These are phyloP conservation scores for Olyra latifolia DNA, from an alignment of 176 grass and related monocot genomes.

Conservation along the genomic window DNA sequence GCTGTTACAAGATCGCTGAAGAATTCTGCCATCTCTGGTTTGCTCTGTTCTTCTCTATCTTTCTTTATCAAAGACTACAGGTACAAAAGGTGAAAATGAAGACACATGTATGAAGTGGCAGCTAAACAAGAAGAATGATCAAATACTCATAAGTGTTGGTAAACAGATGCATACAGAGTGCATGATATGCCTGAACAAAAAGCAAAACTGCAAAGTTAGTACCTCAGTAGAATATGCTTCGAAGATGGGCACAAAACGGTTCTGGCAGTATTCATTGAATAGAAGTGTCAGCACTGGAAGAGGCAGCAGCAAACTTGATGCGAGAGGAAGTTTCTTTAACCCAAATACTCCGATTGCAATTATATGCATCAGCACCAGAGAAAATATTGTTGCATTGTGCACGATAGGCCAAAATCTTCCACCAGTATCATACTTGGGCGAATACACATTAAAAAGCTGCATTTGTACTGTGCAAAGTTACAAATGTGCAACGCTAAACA, in stretches of 20 bases:
- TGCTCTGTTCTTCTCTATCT: slow-evolving; percentile 71
- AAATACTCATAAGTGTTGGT: background rate
- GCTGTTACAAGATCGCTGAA: slow-evolving; percentile 61
- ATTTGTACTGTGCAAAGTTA: slow-evolving; percentile 35
- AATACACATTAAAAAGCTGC: slow-evolving; percentile 88
- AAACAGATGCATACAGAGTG: background rate
- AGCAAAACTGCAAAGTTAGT: background rate
- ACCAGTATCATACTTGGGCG: slow-evolving; percentile 88
- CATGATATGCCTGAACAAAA: background rate
- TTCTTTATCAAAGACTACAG: slow-evolving; percentile 89
- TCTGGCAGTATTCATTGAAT: slow-evolving; percentile 86
- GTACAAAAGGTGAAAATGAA: slow-evolving; percentile 9
- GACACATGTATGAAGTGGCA: background rate
- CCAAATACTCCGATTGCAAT: slow-evolving; percentile 84
- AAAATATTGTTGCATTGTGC: slow-evolving; percentile 82
- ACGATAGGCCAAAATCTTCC: slow-evolving; percentile 92
- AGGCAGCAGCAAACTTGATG: slow-evolving; percentile 71
- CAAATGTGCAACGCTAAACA: slow-evolving; percentile 2
- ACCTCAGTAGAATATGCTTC: slow-evolving; percentile 84
- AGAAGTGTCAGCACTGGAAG: slow-evolving; percentile 75
- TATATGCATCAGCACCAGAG: slow-evolving; percentile 80
- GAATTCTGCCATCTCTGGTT: slow-evolving; percentile 69
- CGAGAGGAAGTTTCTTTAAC: slow-evolving; percentile 83
- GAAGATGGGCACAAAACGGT: slow-evolving; percentile 83
- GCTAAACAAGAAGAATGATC: background rate